phyloP scores from a whole-genome alignment of 176 grass and related monocot species.

The barley (Hordeum vulgare) region MorexV3_pseudomolecules_assembly NC_058518.1:437513833-437514332 shows the following conservation, averaged over 20 bases:
- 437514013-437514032: background rate
- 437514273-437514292: slow-evolving; percentile 84
- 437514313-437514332: slow-evolving; percentile 22
- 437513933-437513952: background rate
- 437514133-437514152: slow-evolving; percentile 99
- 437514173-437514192: slow-evolving; percentile 62
- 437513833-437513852: background rate
- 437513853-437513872: background rate
- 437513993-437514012: background rate
- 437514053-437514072: slow-evolving; percentile 8
- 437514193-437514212: slow-evolving; percentile 57
- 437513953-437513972: background rate
- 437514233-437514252: slow-evolving; percentile 89
- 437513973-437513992: background rate
- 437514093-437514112: slow-evolving; percentile 92
- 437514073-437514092: background rate
- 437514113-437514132: slow-evolving; percentile 86
- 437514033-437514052: background rate
- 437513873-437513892: background rate
- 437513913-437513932: background rate
- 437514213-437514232: slow-evolving; percentile 65
- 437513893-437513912: background rate
- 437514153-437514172: slow-evolving; percentile 79
- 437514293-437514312: slow-evolving; percentile 70
- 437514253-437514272: slow-evolving; percentile 93